Percentiles rank a stretch among this genome's conserved stretches.
Conservation (phyloP, 2,329 filamentous ascomycete species). For the Fusarium cicatricum region DNA sequence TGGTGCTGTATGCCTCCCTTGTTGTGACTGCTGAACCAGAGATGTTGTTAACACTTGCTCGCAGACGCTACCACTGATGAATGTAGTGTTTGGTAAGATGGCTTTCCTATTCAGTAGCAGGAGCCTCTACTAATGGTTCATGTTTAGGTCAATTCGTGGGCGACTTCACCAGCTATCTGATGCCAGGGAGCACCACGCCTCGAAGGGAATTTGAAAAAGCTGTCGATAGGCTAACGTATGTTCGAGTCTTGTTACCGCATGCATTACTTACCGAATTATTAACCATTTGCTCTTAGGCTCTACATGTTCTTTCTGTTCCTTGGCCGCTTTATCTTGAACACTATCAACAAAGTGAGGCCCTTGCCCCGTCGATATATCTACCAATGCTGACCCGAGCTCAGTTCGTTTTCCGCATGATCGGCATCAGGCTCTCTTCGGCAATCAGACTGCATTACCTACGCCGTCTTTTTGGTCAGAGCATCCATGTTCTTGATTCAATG, state of each 20-base stretch:
- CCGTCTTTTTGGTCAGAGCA: conserved; percentile 69
- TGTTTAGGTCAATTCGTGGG: conserved; percentile 54
- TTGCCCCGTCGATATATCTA: neutral
- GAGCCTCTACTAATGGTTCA: neutral
- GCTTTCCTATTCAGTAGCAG: no score
- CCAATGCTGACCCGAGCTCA: conserved; percentile 35
- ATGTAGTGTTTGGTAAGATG: conserved; percentile 62
- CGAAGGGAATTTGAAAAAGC: conserved; percentile 50
- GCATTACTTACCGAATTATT: neutral
- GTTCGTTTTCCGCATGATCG: conserved; percentile 69
- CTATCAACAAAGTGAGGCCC: conserved; percentile 61
- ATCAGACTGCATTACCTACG: conserved; percentile 71
- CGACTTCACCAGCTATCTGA: conserved; percentile 57
- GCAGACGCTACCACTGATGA: conserved; percentile 65
- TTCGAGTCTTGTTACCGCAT: neutral
- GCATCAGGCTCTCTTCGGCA: conserved; percentile 67
- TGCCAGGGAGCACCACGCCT: conserved; percentile 42
- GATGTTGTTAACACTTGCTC: conserved; percentile 1
- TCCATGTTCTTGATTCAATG: conserved; percentile 73
- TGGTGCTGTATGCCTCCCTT: conserved; percentile 47
- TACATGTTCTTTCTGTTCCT: conserved; percentile 78
- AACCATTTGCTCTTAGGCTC: conserved; percentile 52
- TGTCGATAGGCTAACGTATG: conserved; percentile 57
- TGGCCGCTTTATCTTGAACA: conserved; percentile 69
- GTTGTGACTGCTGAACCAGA: neutral